phyloP scores from a whole-genome alignment of 345 rosid genomes.

The Eucalyptus decipiens region DNA sequence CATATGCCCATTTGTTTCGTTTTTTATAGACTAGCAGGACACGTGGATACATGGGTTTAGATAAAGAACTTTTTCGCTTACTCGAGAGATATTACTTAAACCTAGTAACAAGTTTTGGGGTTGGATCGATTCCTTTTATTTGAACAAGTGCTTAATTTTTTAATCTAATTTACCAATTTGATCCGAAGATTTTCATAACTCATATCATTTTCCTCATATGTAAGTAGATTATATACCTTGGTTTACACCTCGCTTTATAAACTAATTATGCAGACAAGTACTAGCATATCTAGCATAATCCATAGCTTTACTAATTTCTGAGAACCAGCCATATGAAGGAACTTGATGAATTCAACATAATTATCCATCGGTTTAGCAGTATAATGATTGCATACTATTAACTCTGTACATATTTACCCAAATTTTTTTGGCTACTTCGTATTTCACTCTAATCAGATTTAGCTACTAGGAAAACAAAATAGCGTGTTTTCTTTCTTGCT shows the following conservation, averaged over 20 bases:
- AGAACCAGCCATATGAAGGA: background rate
- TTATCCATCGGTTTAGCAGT: background rate
- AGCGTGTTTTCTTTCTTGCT: too few relatives aligned
- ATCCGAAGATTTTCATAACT: background rate
- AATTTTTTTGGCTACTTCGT: background rate
- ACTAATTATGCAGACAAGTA: background rate
- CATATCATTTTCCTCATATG: background rate
- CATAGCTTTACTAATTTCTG: background rate
- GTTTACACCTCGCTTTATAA: background rate
- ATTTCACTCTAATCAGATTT: background rate
- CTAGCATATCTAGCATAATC: background rate
- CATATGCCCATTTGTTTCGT: background rate
- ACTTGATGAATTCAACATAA: background rate
- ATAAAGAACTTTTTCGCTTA: too few relatives aligned
- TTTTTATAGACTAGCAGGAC: background rate
- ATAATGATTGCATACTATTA: too few relatives aligned
- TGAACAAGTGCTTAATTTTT: background rate
- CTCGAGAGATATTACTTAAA: background rate
- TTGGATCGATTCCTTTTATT: background rate
- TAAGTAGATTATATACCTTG: too few relatives aligned
- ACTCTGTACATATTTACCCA: background rate
- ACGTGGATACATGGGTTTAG: background rate
- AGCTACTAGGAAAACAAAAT: too few relatives aligned
- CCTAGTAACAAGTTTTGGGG: background rate
- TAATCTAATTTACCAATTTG: background rate